phyloP scores from a whole-genome alignment of 2,329 filamentous ascomycete species.

The Akanthomyces lecanii region DNA sequence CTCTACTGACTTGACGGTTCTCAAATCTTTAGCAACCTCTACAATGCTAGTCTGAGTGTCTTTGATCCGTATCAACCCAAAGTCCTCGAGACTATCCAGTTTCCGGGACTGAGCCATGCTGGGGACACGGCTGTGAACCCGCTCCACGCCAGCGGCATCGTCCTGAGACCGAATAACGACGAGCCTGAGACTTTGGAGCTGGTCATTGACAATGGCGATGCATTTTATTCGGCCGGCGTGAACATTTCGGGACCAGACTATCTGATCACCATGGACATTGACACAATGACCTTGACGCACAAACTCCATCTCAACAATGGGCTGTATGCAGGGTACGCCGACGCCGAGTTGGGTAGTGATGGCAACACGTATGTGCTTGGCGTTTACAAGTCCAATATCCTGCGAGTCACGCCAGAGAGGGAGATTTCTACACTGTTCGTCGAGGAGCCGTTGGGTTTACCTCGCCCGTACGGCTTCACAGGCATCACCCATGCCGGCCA shows the following conservation, averaged over 20 bases:
- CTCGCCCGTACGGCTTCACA: slow-evolving; percentile 14
- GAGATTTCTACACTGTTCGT: slow-evolving; percentile 15
- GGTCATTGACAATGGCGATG: slow-evolving; percentile 16
- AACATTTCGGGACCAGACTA: slow-evolving; percentile 16
- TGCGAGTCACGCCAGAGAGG: slow-evolving; percentile 13
- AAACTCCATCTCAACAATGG: slow-evolving; percentile 16
- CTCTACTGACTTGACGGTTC: neutral
- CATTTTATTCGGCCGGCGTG: slow-evolving; percentile 11
- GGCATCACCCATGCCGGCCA: slow-evolving; percentile 16
- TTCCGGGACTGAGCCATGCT: slow-evolving; percentile 15
- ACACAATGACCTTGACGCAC: slow-evolving; percentile 6
- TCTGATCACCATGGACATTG: slow-evolving; percentile 13
- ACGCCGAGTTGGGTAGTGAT: slow-evolving; percentile 12
- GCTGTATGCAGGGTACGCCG: slow-evolving; percentile 16
- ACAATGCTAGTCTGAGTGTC: neutral
- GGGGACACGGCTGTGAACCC: slow-evolving; percentile 15
- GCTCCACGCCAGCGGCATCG: slow-evolving; percentile 13
- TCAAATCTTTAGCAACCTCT: neutral
- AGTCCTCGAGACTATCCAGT: slow-evolving; percentile 8
- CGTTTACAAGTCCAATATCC: slow-evolving; percentile 10
- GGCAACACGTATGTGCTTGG: slow-evolving; percentile 16
- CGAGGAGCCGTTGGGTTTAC: slow-evolving; percentile 5
- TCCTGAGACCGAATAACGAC: slow-evolving; percentile 9
- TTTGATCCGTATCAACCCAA: slow-evolving; percentile 10
- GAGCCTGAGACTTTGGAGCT: slow-evolving; percentile 12